Evolutionary conservation across 768 basidiomycete genomes (phyloP), one percentile per base, ranked within the genome.

Genomic region (Dentipellis sp.): DNA sequence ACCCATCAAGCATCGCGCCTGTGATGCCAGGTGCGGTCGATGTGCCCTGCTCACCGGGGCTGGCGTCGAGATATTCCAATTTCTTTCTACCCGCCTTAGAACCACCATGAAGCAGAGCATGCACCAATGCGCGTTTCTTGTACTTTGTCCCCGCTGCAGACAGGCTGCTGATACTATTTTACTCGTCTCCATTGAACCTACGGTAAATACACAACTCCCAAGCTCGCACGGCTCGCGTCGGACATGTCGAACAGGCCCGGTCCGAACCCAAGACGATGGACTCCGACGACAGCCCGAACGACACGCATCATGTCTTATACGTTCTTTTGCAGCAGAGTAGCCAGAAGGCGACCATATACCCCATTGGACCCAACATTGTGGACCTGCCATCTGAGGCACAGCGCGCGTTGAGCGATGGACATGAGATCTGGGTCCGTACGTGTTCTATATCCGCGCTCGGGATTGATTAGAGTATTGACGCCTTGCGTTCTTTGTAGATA

Each of bases 221-320:
- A 83, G 61, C 38, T 67, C 0, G 0, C 69, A 0, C 75, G 76
- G 0, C 54, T 84, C 1, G 67, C 71, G 0, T 57, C 69, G 0
- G 83, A 84, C 59, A 65, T 80, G 1, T 58, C 70, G 0, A 63
- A 57, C 16, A 71, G 76, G 19, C n/a, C n/a, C n/a, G n/a, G 57
- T 16, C n/a, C n/a, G n/a, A n/a, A n/a, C n/a, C n/a, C n/a, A n/a
- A n/a, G n/a, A n/a, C n/a, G n/a, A n/a, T 71, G 76, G 19, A 79
- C 82, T 7, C 62, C 75, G 79, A 3, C 56, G 83, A 84, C 57
- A 83, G 83, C 1, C 83, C 80, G 81, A 6, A 81, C 61, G 84
- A 82, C 62, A 75, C 79, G 3, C 83, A 84, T 58, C 83, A 84
- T 54, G 73, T 69, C 1, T 84, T 84, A 57, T 84, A 84, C 47